Conservation (phyloP, 495 filamentous ascomycete genomes). For the Pseudomonodictys pantanalensis region DNA sequence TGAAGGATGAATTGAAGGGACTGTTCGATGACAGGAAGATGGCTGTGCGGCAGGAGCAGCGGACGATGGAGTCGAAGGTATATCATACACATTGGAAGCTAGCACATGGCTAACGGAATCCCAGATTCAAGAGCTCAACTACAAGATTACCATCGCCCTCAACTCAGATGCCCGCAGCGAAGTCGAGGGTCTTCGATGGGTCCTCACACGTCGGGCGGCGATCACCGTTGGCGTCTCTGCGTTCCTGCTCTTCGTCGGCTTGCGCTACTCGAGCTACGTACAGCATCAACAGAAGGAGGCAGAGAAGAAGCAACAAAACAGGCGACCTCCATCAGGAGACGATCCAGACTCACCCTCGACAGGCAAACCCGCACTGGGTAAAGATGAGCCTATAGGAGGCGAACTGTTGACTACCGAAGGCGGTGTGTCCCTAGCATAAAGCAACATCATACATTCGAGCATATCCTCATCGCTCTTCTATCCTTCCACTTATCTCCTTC, state of each 20-base stretch:
- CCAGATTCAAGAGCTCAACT: conserved; percentile 86
- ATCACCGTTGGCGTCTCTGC: conserved; percentile 60
- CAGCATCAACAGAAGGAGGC: conserved; percentile 24
- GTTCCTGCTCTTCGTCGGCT: conserved; percentile 31
- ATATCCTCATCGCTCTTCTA: not conserved
- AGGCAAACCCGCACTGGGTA: not conserved
- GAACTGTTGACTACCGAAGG: conserved; percentile 29
- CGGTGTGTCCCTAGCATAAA: conserved; percentile 26
- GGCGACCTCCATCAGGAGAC: conserved; percentile 5
- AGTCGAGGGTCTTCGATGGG: conserved; percentile 87
- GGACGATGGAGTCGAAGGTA: conserved; percentile 71
- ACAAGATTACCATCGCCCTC: conserved; percentile 84
- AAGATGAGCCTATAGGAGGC: conserved; percentile 16
- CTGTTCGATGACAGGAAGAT: conserved; percentile 97
- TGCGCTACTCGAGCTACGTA: conserved; percentile 32
- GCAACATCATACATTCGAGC: not conserved
- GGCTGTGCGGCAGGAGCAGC: conserved; percentile 79
- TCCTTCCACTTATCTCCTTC: not conserved
- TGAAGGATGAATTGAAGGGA: conserved; percentile 89
- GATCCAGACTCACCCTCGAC: not conserved
- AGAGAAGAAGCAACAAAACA: conserved; percentile 31
- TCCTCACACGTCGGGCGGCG: conserved; percentile 80
- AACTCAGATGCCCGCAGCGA: conserved; percentile 85
- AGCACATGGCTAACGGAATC: conserved; percentile 12
- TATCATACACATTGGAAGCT: conserved; percentile 34